These are phyloP conservation scores for Kwoniella shandongensis DNA, from an alignment of 768 basidiomycete genomes.

Conservation along the genomic window DNA sequence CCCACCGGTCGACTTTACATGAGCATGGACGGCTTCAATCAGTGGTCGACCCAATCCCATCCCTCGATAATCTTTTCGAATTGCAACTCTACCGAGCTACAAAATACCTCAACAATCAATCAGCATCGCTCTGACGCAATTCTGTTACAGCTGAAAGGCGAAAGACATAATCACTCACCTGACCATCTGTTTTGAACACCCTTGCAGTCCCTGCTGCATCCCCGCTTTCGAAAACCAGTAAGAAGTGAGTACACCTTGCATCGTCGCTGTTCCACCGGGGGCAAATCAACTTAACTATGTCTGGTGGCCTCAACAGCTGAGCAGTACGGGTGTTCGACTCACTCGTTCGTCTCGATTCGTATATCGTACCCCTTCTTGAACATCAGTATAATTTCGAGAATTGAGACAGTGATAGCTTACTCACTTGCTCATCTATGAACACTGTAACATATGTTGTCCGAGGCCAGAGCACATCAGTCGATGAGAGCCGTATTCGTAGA, in stretches of 20 bases:
- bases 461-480: too few species aligned
- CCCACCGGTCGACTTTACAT: slow-evolving; percentile 20
- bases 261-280: slow-evolving; percentile 18
- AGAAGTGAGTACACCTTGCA: slow-evolving; percentile 27
- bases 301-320: too few species aligned
- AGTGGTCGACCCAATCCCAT: slow-evolving; percentile 21
- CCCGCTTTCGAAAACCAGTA: slow-evolving; percentile 1
- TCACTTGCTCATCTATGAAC: slow-evolving; percentile 25
- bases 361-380: slow-evolving; percentile 19
- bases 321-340: too few species aligned
- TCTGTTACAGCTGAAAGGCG: too few species aligned
- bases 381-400: too few species aligned
- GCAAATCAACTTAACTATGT: neutral
- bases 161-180: slow-evolving; percentile 11
- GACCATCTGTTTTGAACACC: slow-evolving; percentile 11
- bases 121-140: too few species aligned
- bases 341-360: slow-evolving; percentile 24
- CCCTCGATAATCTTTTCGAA: slow-evolving; percentile 18
- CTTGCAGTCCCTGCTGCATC: slow-evolving; percentile 19
- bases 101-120: neutral
- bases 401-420: too few species aligned
- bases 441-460: slow-evolving; percentile 17
- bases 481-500: too few species aligned
- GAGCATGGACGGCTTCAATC: slow-evolving; percentile 18
- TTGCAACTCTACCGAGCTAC: slow-evolving; percentile 28